Evolutionary conservation across 352 stramenopile species (phyloP), one percentile per base, ranked within the genome.

Genomic region (Aphanomyces stellatus): DNA sequence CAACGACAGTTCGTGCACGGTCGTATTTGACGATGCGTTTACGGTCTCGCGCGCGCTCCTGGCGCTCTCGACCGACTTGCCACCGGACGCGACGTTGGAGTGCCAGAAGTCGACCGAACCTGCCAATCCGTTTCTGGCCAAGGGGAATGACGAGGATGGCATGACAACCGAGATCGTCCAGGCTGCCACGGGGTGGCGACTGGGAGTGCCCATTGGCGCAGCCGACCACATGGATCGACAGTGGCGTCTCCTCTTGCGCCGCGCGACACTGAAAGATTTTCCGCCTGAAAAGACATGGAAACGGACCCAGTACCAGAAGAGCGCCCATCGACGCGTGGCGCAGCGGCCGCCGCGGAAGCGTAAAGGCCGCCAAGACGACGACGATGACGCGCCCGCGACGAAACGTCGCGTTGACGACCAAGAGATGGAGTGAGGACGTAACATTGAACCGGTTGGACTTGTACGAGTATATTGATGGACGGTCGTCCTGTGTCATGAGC

Each of bases 1-100:
- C 71, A 91, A 94, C 74, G 83, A 94, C 74, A 90, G 80, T 48
- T 82, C 83, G 59, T 92, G 83, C 56, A 94, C 83, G 1, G 71
- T 94, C 19, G 81, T 94, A 25, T 94, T 94, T 64, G 72, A 92
- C 65, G 85, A 94, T 42, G 61, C 79, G 6, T 85, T 85, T 48
- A 94, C 83, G 0, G 82, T 85, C 11, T 75, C 70, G 0, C 76
- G 85, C 53, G 83, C 82, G 13, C 69, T 94, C 2, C 76, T 91
- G 48, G 76, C 83, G 5, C 62, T 91, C 1, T 72, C 72, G 25
- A 53, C 82, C 15, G 74, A 81, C 30, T 70, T 94, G 24, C 77
- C 80, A 3, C 43, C 72, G 22, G 60, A 61, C 1, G 1, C 15
- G 2, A 22, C 27, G 7, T 31, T 55, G 13, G 51, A 71, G 37